Percentiles rank a stretch among this genome's conserved stretches.
phyloP scores from a whole-genome alignment of 2,329 filamentous ascomycete genomes.

The Monosporascus ibericus region DNA sequence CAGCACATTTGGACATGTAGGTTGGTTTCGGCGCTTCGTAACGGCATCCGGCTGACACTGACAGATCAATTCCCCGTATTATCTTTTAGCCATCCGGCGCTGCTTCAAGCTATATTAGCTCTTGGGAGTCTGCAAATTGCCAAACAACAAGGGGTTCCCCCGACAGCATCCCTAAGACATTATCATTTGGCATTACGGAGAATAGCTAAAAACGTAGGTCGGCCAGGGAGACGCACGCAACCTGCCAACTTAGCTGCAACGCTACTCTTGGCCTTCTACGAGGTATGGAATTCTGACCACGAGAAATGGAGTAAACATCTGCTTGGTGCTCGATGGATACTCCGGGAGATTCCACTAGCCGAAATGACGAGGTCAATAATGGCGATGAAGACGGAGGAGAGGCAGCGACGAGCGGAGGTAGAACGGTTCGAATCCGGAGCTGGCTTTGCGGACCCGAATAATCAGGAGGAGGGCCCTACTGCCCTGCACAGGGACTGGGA shows the following conservation, averaged over 20 bases:
- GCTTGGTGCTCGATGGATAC: constrained; percentile 73
- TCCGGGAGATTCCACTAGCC: constrained; percentile 75
- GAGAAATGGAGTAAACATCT: constrained; percentile 94
- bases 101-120: constrained; percentile 87
- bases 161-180: constrained; percentile 81
- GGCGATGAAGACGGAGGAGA: constrained; percentile 45
- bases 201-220: constrained; percentile 68
- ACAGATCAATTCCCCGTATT: constrained; percentile 74
- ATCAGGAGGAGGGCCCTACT: constrained; percentile 14
- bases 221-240: constrained; percentile 62
- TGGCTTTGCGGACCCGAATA: background rate
- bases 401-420: constrained; percentile 11
- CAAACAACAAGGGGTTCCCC: constrained; percentile 66
- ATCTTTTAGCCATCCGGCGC: constrained; percentile 75
- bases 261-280: constrained; percentile 81
- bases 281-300: constrained; percentile 91
- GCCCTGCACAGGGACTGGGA: constrained; percentile 27
- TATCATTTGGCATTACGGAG: constrained; percentile 81
- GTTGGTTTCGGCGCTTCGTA: background rate
- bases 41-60: constrained; percentile 15
- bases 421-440: background rate
- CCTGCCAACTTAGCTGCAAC: constrained; percentile 84
- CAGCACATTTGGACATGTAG: constrained; percentile 55
- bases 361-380: constrained; percentile 68
- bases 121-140: constrained; percentile 83